Base-by-base conservation (phyloP, 179 eudicot genomes). In the Pouteria campechiana region DNA sequence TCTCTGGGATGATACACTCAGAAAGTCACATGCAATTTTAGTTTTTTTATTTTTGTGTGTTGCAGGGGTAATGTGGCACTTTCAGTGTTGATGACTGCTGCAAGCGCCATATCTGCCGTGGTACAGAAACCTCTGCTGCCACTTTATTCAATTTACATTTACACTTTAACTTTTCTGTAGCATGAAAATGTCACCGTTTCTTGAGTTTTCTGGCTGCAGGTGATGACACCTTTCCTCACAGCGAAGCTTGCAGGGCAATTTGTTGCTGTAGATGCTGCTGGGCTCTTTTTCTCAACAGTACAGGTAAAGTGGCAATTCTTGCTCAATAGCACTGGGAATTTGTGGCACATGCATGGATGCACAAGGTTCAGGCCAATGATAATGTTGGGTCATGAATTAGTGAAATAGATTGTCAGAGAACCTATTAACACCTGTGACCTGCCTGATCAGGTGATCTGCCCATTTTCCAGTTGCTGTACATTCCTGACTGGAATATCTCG, bases 71-170 rank as follows among this genome's bases (percentile, higher is more conserved):
- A 82, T 67, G 93, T 86, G 40, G 95, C 95, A 35, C 85, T 82
- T 36, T 86, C 95, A 15, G 95, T 86, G 32, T 40, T 86, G 67
- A 82, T 86, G 95, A 86, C 95, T n/a, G 93, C 95, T 32, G 78
- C 80, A 52, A 86, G 95, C 69, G 82, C 95, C 43, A 51, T 86
- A 44, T 53, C 88, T 43, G 84, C 95, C 5, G 88, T 82, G 93
- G 95, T 86, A 38, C 44, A 88, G 75, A 50, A 35, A 45, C 33
- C 50, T 23, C 24, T 53, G 22, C 39, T 24, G 27, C 32, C 41
- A 11, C 48, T 31, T 41, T 28, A 16, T 9, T 37, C 7, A 27
- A 13, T 5, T 33, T 42, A 13, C 30, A 25, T 5, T 28, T 27
- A 12, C 27, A 6, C 3, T 16, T 15, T 7, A 17, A 18, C 18